Evolutionary conservation across 495 filamentous ascomycete genomes (phyloP), one percentile per base, ranked within the genome.

Genomic region (Xylaria curta): DNA sequence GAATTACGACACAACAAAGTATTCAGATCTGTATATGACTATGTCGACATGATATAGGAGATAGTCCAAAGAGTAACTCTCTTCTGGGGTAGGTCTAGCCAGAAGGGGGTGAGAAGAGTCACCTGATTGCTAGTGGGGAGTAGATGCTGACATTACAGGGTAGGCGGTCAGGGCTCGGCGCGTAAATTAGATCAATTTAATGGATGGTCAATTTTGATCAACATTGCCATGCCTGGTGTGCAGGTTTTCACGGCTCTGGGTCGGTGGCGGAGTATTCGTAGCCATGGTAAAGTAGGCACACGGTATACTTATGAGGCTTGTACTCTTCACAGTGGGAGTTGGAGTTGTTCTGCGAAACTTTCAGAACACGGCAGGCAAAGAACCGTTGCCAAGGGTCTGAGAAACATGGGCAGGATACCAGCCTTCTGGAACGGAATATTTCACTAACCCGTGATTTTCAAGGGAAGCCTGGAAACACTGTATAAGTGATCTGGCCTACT

Each of bases 291-390:
- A 13, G n/a, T 38, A 38, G 31, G 58, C 58, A 38, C 58, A 60
- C 58, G 33, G 58, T 38, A 38, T 60, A 60, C 58, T 21, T 60
- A 19, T 17, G 58, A 60, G 33, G 17, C 58, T 21, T 60, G 58
- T 38, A 38, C 31, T 38, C 17, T 21, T 60, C 58, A 60, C 58
- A 38, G 58, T 36, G 54, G 31, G 31, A 17, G 54, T 59, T 59
- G 2, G 15, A 42, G 38, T 42, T 42, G 26, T 17, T 24, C 9
- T 31, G 15, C 54, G 54, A 17, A 17, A 13, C 31, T 33, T 36
- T 17, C 10, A 59, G 26, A 15, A 13, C 15, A 59, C 17, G 26
- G 28, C 53, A 56, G 26, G 28, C 53, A 56, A 17, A 6, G 24
- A 21, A 4, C 54, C 54, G 54, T 59, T 59, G 49, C 12, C 21